Percentiles rank a stretch among this genome's conserved stretches.
These are phyloP conservation scores for Paramyrothecium sp. DNA, from an alignment of 2,329 filamentous ascomycete species.

Conservation along the genomic window DNA sequence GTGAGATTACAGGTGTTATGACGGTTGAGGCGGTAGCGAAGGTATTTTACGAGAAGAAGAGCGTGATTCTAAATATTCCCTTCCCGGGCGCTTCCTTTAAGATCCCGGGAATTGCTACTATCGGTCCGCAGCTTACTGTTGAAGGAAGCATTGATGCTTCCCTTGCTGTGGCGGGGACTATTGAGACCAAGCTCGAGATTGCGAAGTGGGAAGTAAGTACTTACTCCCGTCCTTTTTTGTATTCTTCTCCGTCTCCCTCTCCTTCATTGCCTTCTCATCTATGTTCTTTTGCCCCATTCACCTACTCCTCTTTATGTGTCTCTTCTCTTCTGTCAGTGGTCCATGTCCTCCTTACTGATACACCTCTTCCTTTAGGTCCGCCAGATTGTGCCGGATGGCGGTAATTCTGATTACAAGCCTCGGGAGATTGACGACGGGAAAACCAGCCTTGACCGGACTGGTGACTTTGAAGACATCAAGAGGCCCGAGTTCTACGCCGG, in stretches of 20 bases:
- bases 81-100: slow-evolving; percentile 24
- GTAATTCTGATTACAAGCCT: not conserved
- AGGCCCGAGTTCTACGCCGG: slow-evolving; percentile 18
- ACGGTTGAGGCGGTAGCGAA: slow-evolving; percentile 22
- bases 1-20: slow-evolving; percentile 18
- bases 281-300: not conserved
- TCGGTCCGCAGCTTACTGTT: slow-evolving; percentile 27
- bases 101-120: slow-evolving; percentile 25
- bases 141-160: slow-evolving; percentile 17
- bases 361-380: not conserved
- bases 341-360: not conserved
- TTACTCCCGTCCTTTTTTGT: not conserved
- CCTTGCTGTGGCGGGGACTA: slow-evolving; percentile 15
- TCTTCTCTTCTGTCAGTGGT: not conserved
- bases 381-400: not conserved
- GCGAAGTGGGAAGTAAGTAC: slow-evolving; percentile 20
- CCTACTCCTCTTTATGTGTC: not conserved
- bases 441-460: slow-evolving; percentile 11
- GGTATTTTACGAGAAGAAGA: slow-evolving; percentile 14
- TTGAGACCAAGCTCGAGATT: slow-evolving; percentile 23
- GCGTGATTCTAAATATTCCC: slow-evolving; percentile 16
- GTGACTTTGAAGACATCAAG: slow-evolving; percentile 9
- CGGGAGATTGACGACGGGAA: slow-evolving; percentile 7
- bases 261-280: not conserved
- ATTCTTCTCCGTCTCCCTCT: no score